Conservation (phyloP, 257 asterid genomes). For the Thymus mandschuricus region DNA sequence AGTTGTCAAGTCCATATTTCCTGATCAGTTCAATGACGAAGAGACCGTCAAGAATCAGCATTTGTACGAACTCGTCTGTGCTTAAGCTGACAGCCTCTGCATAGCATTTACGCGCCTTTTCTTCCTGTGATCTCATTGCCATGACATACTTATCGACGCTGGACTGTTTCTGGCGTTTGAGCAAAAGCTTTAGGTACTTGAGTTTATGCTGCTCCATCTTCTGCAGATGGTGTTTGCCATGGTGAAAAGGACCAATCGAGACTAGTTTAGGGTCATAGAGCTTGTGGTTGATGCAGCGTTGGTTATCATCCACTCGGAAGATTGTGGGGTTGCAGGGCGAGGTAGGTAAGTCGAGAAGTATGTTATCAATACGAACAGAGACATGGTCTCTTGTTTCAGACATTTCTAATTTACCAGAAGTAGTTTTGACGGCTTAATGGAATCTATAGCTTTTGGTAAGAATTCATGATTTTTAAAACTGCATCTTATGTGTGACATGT, state of each 20-base stretch:
- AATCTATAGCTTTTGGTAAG: background rate
- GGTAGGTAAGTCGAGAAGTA: constrained; percentile 31
- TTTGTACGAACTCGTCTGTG: constrained; percentile 35
- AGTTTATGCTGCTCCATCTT: constrained; percentile 44
- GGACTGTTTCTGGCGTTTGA: constrained; percentile 25
- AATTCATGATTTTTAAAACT: background rate
- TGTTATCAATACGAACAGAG: constrained; percentile 30
- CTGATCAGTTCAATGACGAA: constrained; percentile 45
- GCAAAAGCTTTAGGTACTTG: constrained; percentile 38
- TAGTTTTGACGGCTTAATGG: background rate
- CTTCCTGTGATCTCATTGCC: constrained; percentile 33
- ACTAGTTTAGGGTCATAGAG: constrained; percentile 42
- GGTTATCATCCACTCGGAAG: constrained; percentile 27
- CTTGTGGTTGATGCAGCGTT: constrained; percentile 32
- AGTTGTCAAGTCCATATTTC: constrained; percentile 14
- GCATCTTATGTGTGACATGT: background rate
- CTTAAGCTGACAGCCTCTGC: constrained; percentile 21
- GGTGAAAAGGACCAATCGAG: constrained; percentile 54
- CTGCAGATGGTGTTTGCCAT: constrained; percentile 26
- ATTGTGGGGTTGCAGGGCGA: constrained; percentile 35
- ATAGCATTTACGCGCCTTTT: constrained; percentile 38
- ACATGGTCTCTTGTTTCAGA: constrained; percentile 41
- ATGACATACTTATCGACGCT: constrained; percentile 29
- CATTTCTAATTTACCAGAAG: constrained; percentile 8
- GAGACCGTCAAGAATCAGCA: constrained; percentile 47